Base-by-base conservation (phyloP, 331 rosid genomes). In the Malus hybrid region DNA sequence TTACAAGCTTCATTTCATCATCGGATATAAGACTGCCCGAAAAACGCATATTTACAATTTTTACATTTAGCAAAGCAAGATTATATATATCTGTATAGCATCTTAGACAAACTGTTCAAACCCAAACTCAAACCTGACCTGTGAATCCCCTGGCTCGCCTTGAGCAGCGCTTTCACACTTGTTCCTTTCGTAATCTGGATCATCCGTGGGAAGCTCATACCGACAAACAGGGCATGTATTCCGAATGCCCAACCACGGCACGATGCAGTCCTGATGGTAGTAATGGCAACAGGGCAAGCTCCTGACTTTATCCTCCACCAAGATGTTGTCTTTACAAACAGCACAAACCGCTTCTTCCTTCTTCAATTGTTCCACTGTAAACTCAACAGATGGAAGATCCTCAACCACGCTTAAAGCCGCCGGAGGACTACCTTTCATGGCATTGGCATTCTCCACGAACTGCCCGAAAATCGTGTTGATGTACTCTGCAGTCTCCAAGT, bases 191-290 rank as follows among this genome's bases (percentile, higher is more conserved):
- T 93, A 91, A 68, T 90, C 96, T 1, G 88, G 85, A 80, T 93
- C 95, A 79, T 93, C 97, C 0, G 98, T 93, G 3, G 96, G 98
- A 83, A 93, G 77, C 85, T 93, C 98, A 50, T 74, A 88, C 84
- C 97, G 87, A 79, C 98, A 93, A 74, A 91, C 93, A 1, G 98
- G 98, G 71, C 98, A 93, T 0, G 98, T 90, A 76, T 93, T 91
- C 11, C 95, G 91, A 52, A 93, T 93, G 62, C 80, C 80, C 84
- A 93, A 76, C 98, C 98, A 93, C 0, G 97, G 98, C 78, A 87
- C 79, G 81, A 91, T 91, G 88, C 97, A 93, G 62, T 93, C 98
- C 2, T 86, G 93, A 42, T 93, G 98, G 73, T 87, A 93, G 80
- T 83, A 91, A 70, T 93, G 98, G 4, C 83, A 85, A 79, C 97